Evolutionary conservation across 2,329 filamentous ascomycete species (phyloP).

Genomic region (Trichoderma semiorbis): DNA sequence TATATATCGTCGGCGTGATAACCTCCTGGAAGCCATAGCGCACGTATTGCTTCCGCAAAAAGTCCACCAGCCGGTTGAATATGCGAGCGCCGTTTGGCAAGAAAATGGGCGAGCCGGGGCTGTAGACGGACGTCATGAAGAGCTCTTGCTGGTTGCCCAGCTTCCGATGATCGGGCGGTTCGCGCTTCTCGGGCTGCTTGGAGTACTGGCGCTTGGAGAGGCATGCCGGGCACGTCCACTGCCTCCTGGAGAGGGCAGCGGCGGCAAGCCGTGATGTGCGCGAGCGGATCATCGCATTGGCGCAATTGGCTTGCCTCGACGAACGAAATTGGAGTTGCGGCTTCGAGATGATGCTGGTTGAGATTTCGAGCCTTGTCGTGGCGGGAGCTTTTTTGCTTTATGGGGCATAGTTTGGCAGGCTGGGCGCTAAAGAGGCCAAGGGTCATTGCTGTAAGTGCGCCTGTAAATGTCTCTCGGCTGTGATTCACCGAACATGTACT

Average conservation of each 20-base stretch:
- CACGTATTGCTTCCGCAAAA: slow-evolving; percentile 78
- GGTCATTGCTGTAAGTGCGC: background rate
- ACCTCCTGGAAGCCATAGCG: slow-evolving; percentile 86
- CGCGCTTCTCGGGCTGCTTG: slow-evolving; percentile 27
- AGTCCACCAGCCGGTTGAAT: slow-evolving; percentile 79
- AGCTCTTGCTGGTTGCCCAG: slow-evolving; percentile 66
- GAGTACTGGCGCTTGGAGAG: slow-evolving; percentile 32
- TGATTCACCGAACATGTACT: background rate
- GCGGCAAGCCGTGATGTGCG: slow-evolving; percentile 24
- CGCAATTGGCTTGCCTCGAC: background rate
- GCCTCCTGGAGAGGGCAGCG: slow-evolving; percentile 21
- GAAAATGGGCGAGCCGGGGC: slow-evolving; percentile 81
- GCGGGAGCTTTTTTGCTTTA: background rate
- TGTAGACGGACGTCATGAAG: slow-evolving; percentile 75
- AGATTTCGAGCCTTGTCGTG: background rate
- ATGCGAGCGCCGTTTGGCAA: slow-evolving; percentile 76
- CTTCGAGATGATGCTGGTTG: background rate
- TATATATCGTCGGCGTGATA: slow-evolving; percentile 87
- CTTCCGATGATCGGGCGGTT: slow-evolving; percentile 55
- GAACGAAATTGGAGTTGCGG: background rate
- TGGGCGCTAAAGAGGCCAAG: background rate
- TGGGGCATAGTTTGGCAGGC: background rate
- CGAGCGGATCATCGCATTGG: slow-evolving; percentile 31
- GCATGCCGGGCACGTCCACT: slow-evolving; percentile 34
- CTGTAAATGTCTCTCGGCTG: background rate